phyloP scores from a whole-genome alignment of 148 eudicot genomes.

The Chenopodium quinoa region DNA sequence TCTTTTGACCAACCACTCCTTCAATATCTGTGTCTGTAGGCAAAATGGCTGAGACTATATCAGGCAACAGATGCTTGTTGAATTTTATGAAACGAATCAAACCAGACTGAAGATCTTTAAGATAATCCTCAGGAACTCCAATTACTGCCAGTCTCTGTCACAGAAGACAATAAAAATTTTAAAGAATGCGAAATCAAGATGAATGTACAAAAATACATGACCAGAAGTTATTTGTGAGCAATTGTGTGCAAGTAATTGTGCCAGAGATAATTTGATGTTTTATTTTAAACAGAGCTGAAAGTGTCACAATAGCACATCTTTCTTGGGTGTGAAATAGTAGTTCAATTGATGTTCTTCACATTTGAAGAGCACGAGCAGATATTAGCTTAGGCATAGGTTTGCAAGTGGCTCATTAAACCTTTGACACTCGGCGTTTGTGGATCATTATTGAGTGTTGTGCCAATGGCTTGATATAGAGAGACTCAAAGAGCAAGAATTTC shows the following conservation, averaged over 20 bases:
- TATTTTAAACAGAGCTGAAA: neutral
- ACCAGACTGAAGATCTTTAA: constrained; percentile 57
- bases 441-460: neutral
- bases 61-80: constrained; percentile 37
- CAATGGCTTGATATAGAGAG: neutral
- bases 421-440: neutral
- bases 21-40: constrained; percentile 60
- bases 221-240: neutral
- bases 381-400: neutral
- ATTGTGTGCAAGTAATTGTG: neutral
- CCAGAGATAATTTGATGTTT: neutral
- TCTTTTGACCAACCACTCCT: constrained; percentile 31
- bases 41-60: constrained; percentile 58
- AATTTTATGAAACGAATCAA: constrained; percentile 55
- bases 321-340: neutral
- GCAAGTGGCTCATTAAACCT: neutral
- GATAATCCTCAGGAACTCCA: constrained; percentile 62
- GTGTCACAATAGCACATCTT: neutral
- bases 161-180: constrained; percentile 3
- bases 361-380: neutral
- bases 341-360: neutral
- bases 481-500: neutral
- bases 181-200: neutral
- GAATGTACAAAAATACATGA: neutral
- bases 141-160: constrained; percentile 60